phyloP scores from a whole-genome alignment of 2,329 filamentous ascomycete genomes.

The Conoideocrella luteorostrata region DNA sequence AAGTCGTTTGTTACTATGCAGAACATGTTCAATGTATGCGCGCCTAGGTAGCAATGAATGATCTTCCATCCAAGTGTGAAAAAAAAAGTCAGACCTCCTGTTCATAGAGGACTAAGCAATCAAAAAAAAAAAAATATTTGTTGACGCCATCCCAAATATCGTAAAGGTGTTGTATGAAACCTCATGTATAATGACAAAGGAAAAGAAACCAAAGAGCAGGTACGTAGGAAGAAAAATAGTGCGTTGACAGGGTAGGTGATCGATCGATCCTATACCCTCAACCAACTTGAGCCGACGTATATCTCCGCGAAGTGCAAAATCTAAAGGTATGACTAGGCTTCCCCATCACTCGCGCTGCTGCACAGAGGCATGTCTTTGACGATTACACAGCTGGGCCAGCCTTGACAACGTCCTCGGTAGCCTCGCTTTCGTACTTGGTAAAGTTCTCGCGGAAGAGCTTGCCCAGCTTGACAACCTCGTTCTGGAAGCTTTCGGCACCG shows the following conservation, averaged over 20 bases:
- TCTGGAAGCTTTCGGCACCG: slow-evolving; percentile 72
- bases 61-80: slow-evolving; percentile 1
- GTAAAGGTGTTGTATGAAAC: background rate
- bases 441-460: slow-evolving; percentile 94
- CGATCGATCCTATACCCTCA: background rate
- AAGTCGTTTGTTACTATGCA: background rate
- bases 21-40: background rate
- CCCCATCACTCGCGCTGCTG: too few relatives aligned
- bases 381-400: slow-evolving; percentile 46
- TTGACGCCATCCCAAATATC: slow-evolving; percentile 3
- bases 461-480: slow-evolving; percentile 86
- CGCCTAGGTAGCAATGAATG: background rate
- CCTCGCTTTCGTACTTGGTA: slow-evolving; percentile 84
- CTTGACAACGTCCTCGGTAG: slow-evolving; percentile 70
- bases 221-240: background rate
- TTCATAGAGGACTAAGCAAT: too few relatives aligned
- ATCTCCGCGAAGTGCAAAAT: too few relatives aligned
- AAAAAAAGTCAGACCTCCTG: background rate
- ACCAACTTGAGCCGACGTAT: background rate
- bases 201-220: too few relatives aligned
- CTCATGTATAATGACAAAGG: background rate
- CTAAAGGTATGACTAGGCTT: too few relatives aligned
- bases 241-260: background rate
- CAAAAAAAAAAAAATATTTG: background rate
- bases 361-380: too few relatives aligned